A percentile compares a stretch with the other conserved stretches of the same genome.
Conservation (phyloP, 306 rosid species). For the Heteromeles arbutifolia region DNA sequence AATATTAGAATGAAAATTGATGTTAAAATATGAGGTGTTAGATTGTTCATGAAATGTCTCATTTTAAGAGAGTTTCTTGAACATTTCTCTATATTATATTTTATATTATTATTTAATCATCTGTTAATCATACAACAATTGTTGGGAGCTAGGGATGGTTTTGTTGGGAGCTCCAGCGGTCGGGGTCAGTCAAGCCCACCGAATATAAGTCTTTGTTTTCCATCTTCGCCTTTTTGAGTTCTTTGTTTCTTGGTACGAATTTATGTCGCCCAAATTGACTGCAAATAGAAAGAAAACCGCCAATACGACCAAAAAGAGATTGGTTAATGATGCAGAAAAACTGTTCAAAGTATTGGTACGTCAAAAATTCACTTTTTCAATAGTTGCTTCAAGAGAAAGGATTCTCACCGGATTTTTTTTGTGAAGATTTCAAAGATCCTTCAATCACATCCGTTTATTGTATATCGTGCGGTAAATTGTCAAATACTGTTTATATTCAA, state of each 20-base stretch:
- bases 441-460: fast-evolving
- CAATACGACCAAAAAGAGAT: neutral
- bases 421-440: no score
- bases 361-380: constrained; percentile 5
- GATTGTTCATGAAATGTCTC: no score
- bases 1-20: no score
- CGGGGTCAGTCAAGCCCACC: neutral
- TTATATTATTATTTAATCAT: no score
- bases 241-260: neutral
- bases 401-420: no score
- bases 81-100: no score
- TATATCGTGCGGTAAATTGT: no score
- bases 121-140: no score
- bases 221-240: neutral
- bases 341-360: constrained; percentile 1
- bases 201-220: neutral
- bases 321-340: neutral
- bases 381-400: neutral
- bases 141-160: neutral
- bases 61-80: no score
- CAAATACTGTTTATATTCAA: no score
- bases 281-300: neutral
- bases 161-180: neutral
- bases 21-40: no score
- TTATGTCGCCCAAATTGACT: constrained; percentile 46